Evolutionary conservation across 345 rosid genomes (phyloP).

Genomic region (Arabis hirsuta): DNA sequence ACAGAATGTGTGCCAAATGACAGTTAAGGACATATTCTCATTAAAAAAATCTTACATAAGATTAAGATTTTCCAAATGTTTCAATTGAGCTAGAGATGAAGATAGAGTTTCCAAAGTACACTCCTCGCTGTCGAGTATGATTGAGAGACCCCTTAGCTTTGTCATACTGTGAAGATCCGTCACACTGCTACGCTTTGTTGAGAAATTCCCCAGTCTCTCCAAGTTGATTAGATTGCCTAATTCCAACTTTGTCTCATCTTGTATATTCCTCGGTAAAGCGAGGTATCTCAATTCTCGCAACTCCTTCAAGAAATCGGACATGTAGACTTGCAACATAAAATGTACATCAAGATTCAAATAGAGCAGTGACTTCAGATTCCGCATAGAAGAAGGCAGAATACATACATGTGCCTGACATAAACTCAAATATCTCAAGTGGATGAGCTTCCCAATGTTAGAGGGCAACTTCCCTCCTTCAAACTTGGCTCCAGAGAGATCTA

Average conservation of each 20-base stretch:
- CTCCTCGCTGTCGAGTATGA: accelerated
- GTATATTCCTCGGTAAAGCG: background rate
- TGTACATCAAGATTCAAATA: constrained; percentile 6
- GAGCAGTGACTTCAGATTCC: constrained; percentile 1
- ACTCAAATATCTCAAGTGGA: constrained; percentile 41
- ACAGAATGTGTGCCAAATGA: background rate
- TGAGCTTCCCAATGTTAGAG: constrained; percentile 42
- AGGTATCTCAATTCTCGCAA: constrained; percentile 27
- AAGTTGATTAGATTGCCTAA: constrained; percentile 11
- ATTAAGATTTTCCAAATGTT: background rate
- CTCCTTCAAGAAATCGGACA: constrained; percentile 16
- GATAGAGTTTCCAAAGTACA: background rate
- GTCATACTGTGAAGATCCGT: background rate
- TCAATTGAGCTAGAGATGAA: background rate
- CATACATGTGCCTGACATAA: background rate
- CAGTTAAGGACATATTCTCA: background rate
- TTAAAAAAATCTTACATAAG: background rate
- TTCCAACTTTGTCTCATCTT: background rate
- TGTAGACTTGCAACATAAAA: background rate
- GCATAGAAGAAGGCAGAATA: constrained; percentile 25
- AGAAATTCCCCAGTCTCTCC: background rate
- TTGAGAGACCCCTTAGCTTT: background rate
- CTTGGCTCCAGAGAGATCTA: constrained; percentile 32
- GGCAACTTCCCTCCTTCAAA: constrained; percentile 25
- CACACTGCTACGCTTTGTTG: background rate